Evolutionary conservation across 2,329 filamentous ascomycete genomes (phyloP), one percentile per base, ranked within the genome.

Genomic region (Fusarium sp.): DNA sequence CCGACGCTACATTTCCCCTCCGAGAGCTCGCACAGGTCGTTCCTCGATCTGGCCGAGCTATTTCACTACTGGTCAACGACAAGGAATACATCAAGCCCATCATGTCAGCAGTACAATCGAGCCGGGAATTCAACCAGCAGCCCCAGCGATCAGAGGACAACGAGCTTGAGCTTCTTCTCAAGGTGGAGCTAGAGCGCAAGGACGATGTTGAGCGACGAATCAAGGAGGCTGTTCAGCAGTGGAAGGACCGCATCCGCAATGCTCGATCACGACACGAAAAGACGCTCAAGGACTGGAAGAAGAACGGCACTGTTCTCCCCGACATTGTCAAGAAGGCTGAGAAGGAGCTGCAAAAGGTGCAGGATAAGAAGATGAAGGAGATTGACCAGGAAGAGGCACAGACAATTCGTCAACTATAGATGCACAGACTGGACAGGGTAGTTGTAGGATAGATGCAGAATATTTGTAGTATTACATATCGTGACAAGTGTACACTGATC

Each of bases 81-180:
- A 76, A 76, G 51, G 76, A 68, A 9, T 84, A 83, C 73, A 77
- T 87, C 70, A 85, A 85, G 80, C 81, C 84, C 70, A 83, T 88
- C 78, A 83, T 86, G 81, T 83, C 80, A 72, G 86, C 86, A 33
- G 80, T 88, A 51, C 85, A 87, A 78, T 72, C 77, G 31, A 83
- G 80, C 72, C 73, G 76, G n/a, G 81, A 85, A 70, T 88, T 85
- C 78, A 88, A 88, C 80, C 86, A 88, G 82, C 86, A 88, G 81
- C 86, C 86, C 46, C 87, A 88, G 82, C 80, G 80, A 20, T 82
- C 82, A 74, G 80, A 84, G 45, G 86, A 88, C 75, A 88, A 88
- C 77, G 85, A 86, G 77, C 83, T 88, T 23, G 86, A 88, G 80
- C 82, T 89, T 59, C 72, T 85, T 30, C 80, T 89, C 64, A 82